A percentile compares a stretch with the other conserved stretches of the same genome.
Evolutionary conservation across 371 early-diverging fungal genomes (phyloP).

Genomic region (Rhizopus microsporus): DNA sequence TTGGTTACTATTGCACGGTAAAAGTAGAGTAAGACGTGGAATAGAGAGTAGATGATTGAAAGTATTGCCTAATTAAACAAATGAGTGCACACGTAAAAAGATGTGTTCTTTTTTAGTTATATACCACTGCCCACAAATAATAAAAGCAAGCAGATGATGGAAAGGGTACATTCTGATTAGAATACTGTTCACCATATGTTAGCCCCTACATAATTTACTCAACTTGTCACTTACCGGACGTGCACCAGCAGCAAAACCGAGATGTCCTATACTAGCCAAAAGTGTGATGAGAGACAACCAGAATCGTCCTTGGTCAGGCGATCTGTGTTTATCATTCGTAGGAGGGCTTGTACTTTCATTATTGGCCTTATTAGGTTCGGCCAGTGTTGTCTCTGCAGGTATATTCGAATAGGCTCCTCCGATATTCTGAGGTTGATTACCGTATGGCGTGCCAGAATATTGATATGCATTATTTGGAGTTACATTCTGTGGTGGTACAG

Average conservation of each 20-base stretch:
- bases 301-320: conserved; percentile 31
- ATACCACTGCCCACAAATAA: conserved; percentile 46
- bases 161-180: conserved; percentile 38
- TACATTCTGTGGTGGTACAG: conserved; percentile 1
- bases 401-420: conserved; percentile 8
- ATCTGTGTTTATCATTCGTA: conserved; percentile 17
- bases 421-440: conserved; percentile 13
- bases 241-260: conserved; percentile 55
- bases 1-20: conserved; percentile 41
- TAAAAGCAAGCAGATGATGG: conserved; percentile 38
- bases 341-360: neutral
- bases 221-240: conserved; percentile 34
- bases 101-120: conserved; percentile 16
- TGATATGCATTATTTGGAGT: conserved; percentile 22
- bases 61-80: conserved; percentile 36
- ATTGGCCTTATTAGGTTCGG: neutral
- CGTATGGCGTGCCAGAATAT: conserved; percentile 29
- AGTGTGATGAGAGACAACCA: conserved; percentile 37
- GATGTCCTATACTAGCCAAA: conserved; percentile 37
- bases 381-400: neutral
- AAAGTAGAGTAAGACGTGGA: conserved; percentile 43
- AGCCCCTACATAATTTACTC: neutral
- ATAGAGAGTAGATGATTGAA: conserved; percentile 43
- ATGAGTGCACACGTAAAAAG: neutral
- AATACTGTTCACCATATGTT: conserved; percentile 21